Percentiles rank a stretch among this genome's conserved stretches.
These are phyloP conservation scores for Saccharum officinarum DNA, from an alignment of 176 grass and related monocot species.

Conservation along the genomic window DNA sequence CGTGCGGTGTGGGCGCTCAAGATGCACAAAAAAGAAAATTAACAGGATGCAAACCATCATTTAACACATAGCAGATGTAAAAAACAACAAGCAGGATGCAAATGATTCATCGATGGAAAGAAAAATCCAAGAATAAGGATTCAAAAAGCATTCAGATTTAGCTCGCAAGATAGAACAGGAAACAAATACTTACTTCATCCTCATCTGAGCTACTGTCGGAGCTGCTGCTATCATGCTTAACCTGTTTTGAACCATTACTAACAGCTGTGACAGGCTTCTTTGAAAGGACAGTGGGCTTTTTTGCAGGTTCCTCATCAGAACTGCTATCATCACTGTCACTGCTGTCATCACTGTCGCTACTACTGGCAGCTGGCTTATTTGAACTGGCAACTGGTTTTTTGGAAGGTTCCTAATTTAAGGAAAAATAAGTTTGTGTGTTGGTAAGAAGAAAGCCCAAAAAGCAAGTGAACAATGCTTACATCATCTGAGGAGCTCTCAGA, in stretches of 20 bases:
- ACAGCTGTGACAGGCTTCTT: slow-evolving; percentile 25
- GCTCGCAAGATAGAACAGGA: not conserved
- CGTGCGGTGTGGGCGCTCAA: not conserved
- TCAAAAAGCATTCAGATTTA: not conserved
- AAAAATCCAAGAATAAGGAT: not conserved
- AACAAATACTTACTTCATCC: slow-evolving; percentile 46
- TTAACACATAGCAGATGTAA: not conserved
- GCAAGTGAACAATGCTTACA: too few relatives aligned
- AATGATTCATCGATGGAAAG: not conserved
- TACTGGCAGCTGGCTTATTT: too few relatives aligned
- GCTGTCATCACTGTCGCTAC: too few relatives aligned
- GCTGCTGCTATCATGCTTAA: slow-evolving; percentile 46
- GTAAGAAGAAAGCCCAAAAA: too few relatives aligned
- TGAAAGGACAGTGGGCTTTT: slow-evolving; percentile 29
- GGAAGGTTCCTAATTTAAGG: too few relatives aligned
- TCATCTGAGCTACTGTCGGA: slow-evolving; percentile 65
- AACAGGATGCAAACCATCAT: not conserved
- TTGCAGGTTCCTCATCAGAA: too few relatives aligned
- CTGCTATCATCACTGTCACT: too few relatives aligned
- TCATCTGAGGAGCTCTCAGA: too few relatives aligned
- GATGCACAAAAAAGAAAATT: not conserved
- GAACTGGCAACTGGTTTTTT: too few relatives aligned
- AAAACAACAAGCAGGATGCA: not conserved
- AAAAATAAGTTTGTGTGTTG: too few relatives aligned
- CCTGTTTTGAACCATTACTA: slow-evolving; percentile 58